These are phyloP conservation scores for Conticribra weissflogii DNA, from an alignment of 108 stramenopile species.

Conservation along the genomic window DNA sequence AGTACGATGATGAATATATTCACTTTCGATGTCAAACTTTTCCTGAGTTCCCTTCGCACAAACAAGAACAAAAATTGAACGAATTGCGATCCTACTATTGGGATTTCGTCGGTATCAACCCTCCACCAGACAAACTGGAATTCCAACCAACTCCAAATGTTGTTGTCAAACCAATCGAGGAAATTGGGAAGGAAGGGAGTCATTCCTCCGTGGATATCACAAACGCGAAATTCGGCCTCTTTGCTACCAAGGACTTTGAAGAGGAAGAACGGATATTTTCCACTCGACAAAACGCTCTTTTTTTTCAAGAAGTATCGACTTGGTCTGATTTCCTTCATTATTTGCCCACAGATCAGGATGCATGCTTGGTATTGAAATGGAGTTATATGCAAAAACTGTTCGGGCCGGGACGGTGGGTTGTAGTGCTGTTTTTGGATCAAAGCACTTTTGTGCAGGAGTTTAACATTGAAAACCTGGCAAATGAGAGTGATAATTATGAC, in stretches of 20 bases:
- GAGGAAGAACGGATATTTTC: neutral
- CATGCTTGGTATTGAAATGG: conserved; percentile 7
- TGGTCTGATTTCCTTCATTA: neutral
- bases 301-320: conserved; percentile 4
- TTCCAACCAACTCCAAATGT: neutral
- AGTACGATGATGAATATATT: neutral
- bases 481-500: neutral
- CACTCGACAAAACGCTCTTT: neutral
- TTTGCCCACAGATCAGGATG: neutral
- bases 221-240: neutral
- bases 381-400: neutral
- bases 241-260: neutral
- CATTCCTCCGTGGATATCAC: neutral
- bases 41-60: neutral
- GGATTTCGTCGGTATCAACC: neutral
- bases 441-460: neutral
- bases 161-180: neutral
- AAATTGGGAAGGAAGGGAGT: neutral
- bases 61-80: neutral
- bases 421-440: conserved; percentile 2
- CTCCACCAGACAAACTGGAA: neutral
- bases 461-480: neutral
- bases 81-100: conserved; percentile 5
- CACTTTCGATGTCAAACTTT: neutral
- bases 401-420: conserved; percentile 3